phyloP scores from a whole-genome alignment of 2,329 filamentous ascomycete genomes.

The Xylaria arbuscula region DNA sequence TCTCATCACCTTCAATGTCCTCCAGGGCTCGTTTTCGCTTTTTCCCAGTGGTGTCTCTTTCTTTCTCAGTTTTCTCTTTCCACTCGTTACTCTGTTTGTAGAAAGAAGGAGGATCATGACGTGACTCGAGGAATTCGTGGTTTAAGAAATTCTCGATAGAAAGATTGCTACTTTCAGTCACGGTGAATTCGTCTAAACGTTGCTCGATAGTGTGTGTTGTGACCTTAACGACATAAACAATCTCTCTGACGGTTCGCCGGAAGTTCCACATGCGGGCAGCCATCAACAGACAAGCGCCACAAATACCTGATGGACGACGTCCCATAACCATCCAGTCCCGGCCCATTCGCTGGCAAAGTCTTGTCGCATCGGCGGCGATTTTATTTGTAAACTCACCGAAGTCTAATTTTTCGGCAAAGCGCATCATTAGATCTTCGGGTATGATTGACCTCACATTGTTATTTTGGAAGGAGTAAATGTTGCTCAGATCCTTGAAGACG shows the following conservation, averaged over 20 bases:
- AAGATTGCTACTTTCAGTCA: conserved; percentile 84
- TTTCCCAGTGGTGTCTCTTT: conserved; percentile 52
- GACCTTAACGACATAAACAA: conserved; percentile 98
- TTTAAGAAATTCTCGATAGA: conserved; percentile 88
- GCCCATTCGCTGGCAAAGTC: conserved; percentile 91
- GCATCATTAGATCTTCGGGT: conserved; percentile 88
- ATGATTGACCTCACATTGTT: conserved; percentile 73
- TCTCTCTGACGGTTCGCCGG: conserved; percentile 88
- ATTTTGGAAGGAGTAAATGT: conserved; percentile 75
- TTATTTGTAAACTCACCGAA: conserved; percentile 84
- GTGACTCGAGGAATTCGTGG: conserved; percentile 75
- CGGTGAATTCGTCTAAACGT: conserved; percentile 90
- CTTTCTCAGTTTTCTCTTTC: conserved; percentile 63
- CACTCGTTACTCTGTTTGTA: conserved; percentile 73
- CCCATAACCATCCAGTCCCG: conserved; percentile 98
- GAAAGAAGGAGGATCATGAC: conserved; percentile 85
- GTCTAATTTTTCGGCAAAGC: conserved; percentile 91
- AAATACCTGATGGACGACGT: conserved; percentile 91
- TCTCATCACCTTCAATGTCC: conserved; percentile 51
- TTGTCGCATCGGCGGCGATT: conserved; percentile 88
- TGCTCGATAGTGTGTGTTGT: conserved; percentile 93
- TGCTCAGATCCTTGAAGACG: conserved; percentile 85
- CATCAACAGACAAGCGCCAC: conserved; percentile 92
- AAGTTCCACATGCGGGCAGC: conserved; percentile 99
- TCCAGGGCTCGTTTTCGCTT: conserved; percentile 59